Percentiles rank a stretch among this genome's conserved stretches.
These are phyloP conservation scores for Zygnema cylindricum DNA, from an alignment of 139 green algal species.

Conservation along the genomic window DNA sequence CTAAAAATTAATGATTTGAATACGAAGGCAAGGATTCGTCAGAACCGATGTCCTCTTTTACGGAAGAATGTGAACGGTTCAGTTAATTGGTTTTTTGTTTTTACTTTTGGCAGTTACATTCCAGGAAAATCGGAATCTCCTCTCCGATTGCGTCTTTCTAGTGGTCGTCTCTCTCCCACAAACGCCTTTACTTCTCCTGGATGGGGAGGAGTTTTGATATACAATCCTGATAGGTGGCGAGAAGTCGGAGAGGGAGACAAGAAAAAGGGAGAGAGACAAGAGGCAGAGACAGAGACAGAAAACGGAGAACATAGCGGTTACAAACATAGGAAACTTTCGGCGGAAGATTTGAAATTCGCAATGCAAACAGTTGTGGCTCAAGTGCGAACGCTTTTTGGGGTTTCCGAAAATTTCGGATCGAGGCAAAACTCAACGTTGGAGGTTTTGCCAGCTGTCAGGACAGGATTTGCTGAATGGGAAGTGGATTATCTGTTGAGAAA, in stretches of 20 bases:
- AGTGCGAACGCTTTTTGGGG: constrained; percentile 33
- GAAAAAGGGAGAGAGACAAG: constrained; percentile 8
- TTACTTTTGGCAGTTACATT: constrained; percentile 15
- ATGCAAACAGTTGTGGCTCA: constrained; percentile 53
- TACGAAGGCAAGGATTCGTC: no score
- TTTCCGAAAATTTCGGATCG: background rate
- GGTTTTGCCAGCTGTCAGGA: background rate
- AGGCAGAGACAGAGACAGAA: constrained; percentile 27
- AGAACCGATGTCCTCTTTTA: no score
- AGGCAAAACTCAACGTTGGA: background rate
- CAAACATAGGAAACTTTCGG: constrained; percentile 20
- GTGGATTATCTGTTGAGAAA: constrained; percentile 42
- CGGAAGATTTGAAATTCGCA: background rate
- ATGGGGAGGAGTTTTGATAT: constrained; percentile 48
- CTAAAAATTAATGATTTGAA: no score
- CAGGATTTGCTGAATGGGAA: constrained; percentile 50
- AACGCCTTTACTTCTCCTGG: constrained; percentile 44
- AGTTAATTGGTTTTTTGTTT: no score
- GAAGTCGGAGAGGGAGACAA: background rate
- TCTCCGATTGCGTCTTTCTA: constrained; percentile 24
- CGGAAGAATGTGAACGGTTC: no score
- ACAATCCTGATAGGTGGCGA: constrained; percentile 15
- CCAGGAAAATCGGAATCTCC: constrained; percentile 43
- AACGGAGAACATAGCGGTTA: background rate
- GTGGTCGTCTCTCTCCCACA: constrained; percentile 53